Conservation (phyloP, 2,329 filamentous ascomycete genomes). For the Diaporthe vaccinii region DNA sequence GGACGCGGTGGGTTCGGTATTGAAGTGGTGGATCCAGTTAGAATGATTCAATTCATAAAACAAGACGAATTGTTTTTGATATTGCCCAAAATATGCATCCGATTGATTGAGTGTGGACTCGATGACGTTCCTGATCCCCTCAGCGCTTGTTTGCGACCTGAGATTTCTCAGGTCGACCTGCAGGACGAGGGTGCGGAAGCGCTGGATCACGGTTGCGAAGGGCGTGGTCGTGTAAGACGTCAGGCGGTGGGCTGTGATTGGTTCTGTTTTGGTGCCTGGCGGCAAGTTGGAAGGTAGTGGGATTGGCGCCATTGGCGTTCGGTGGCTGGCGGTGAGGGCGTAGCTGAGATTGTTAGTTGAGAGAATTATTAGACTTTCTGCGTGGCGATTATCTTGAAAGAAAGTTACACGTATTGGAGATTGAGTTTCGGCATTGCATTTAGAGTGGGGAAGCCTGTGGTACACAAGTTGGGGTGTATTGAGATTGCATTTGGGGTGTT, state of each 20-base stretch:
- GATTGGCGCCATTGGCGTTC: constrained; percentile 2
- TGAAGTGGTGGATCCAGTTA: background rate
- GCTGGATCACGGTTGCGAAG: background rate
- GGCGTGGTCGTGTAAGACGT: background rate
- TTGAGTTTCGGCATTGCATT: background rate
- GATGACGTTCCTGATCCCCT: background rate
- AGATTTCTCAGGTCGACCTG: background rate
- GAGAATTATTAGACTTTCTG: background rate
- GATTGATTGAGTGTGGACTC: background rate
- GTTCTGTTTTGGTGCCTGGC: background rate
- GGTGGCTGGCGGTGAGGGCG: background rate
- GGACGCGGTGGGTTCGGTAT: no score
- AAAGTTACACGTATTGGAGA: background rate
- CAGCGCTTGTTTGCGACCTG: background rate
- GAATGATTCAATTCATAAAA: constrained; percentile 9
- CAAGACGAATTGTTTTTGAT: background rate
- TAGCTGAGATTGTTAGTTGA: background rate
- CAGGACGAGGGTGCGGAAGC: constrained; percentile 5
- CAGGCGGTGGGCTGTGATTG: background rate
- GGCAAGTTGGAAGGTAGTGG: background rate
- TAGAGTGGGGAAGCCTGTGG: no score
- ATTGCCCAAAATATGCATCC: background rate
- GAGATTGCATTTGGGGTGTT: no score
- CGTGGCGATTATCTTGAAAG: background rate
- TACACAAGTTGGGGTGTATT: no score